Evolutionary conservation across 257 asterid species (phyloP), one percentile per base, ranked within the genome.

Genomic region (Solanum chilense): DNA sequence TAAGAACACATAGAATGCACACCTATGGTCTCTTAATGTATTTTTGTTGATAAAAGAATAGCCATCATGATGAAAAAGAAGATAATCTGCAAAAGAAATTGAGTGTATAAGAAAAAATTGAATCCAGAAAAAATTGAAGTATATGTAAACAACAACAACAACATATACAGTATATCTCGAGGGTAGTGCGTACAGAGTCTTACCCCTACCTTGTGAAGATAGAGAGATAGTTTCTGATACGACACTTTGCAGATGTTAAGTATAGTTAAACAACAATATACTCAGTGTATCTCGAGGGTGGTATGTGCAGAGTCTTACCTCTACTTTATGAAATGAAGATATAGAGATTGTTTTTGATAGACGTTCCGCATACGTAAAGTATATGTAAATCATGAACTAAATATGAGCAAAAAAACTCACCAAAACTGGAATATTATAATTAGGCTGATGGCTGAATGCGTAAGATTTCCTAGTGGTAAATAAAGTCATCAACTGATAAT

Each of bases 51-150:
- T 33, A 73, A 27, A 25, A 29, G 41, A 82, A 93, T 89, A 83
- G 94, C 96, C 81, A 95, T 76, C 78, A 93, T 86, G 91, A 93
- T 75, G 88, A 94, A 88, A 84, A 95, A 42, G 89, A 93, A 18
- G 71, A 80, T 91, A 89, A 94, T 87, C 98, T 96, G 96, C 93
- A 93, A 47, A n/a, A 52, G 69, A 64, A 89, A 69, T 12, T 82
- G 42, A 9, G 73, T 9, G 0, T 4, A 44, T 62, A 89, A 89
- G 90, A 62, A 87, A 44, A 20, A 0, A 71, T 62, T 35, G 68
- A 37, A 52, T 70, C 45, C 44, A 66, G 5, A 23, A 58, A 56
- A 29, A 15, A 20, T 31, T 15, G 2, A 0, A 49, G 64, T 8
- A 25, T 12, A 66, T 25, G 20, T 25, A 60, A 9, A 60, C 27